These are phyloP conservation scores for Boletus eberwhitei DNA, from an alignment of 768 basidiomycete genomes.

Conservation along the genomic window DNA sequence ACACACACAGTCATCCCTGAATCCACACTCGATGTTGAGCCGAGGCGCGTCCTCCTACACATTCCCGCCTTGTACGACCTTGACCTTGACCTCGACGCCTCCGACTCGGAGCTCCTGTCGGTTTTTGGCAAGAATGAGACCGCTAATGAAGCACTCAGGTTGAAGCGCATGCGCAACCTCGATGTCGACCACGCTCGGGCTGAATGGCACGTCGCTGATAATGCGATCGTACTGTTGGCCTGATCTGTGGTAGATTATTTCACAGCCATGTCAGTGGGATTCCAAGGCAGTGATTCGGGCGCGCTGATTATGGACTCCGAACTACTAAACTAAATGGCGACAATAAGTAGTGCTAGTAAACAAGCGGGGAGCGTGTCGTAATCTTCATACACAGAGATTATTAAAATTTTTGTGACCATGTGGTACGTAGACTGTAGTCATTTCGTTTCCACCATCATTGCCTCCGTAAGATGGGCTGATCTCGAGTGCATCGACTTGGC, in stretches of 20 bases:
- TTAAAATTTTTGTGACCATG: not conserved
- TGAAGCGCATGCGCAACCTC: slow-evolving; percentile 58
- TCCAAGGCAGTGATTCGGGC: slow-evolving; percentile 5
- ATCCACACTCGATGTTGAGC: slow-evolving; percentile 64
- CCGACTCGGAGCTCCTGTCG: slow-evolving; percentile 51
- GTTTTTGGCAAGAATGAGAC: slow-evolving; percentile 17
- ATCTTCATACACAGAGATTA: not conserved
- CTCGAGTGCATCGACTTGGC: not conserved
- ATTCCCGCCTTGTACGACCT: slow-evolving; percentile 48
- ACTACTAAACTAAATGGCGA: not conserved
- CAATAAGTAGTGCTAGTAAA: not conserved
- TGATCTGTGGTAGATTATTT: slow-evolving; percentile 19
- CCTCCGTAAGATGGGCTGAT: not conserved
- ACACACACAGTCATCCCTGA: slow-evolving; percentile 42
- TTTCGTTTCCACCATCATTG: slow-evolving; percentile 3
- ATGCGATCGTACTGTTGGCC: slow-evolving; percentile 43
- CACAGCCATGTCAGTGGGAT: slow-evolving; percentile 1
- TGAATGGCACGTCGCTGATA: slow-evolving; percentile 64
- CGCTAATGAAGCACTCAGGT: slow-evolving; percentile 35
- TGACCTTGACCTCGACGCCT: slow-evolving; percentile 54
- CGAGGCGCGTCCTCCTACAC: slow-evolving; percentile 51
- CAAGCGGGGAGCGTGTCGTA: not conserved
- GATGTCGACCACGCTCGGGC: slow-evolving; percentile 61
- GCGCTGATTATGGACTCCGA: not conserved
- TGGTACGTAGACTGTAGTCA: not conserved